phyloP scores from a whole-genome alignment of 768 basidiomycete species.

The Collybia mongolica region DNA sequence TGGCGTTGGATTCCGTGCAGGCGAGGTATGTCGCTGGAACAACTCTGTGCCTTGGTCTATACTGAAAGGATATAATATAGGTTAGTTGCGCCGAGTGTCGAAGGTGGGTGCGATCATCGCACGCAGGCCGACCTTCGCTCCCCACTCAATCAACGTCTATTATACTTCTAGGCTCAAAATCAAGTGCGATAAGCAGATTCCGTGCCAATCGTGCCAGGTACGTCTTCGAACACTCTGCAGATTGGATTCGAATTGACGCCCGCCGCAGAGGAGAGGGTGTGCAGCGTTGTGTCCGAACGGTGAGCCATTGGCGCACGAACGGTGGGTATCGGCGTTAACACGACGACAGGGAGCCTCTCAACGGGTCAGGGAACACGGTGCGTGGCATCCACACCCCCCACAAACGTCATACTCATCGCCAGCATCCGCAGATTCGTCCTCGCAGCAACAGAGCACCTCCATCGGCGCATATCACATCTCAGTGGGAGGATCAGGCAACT shows the following conservation, averaged over 20 bases:
- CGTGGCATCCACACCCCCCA: not conserved
- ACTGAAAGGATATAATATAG: slow-evolving; percentile 29
- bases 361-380: slow-evolving; percentile 80
- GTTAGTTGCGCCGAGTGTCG: slow-evolving; percentile 82
- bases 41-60: not conserved
- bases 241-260: not conserved
- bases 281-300: slow-evolving; percentile 73
- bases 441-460: slow-evolving; percentile 66
- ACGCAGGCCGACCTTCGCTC: slow-evolving; percentile 14
- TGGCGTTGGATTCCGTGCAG: slow-evolving; percentile 14
- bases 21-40: slow-evolving; percentile 23
- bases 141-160: slow-evolving; percentile 1
- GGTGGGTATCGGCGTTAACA: not conserved
- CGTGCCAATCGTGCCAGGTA: slow-evolving; percentile 76
- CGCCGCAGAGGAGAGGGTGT: slow-evolving; percentile 58
- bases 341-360: slow-evolving; percentile 57
- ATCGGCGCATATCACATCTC: slow-evolving; percentile 53
- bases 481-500: slow-evolving; percentile 45
- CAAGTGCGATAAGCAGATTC: slow-evolving; percentile 81
- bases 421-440: slow-evolving; percentile 46
- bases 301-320: slow-evolving; percentile 21
- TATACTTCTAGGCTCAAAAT: slow-evolving; percentile 59
- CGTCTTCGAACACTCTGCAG: slow-evolving; percentile 11
- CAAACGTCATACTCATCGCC: not conserved
- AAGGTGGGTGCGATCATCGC: slow-evolving; percentile 60